Conservation (phyloP, 371 early-diverging fungal genomes). For the Encephalitozoon romaleae region DNA sequence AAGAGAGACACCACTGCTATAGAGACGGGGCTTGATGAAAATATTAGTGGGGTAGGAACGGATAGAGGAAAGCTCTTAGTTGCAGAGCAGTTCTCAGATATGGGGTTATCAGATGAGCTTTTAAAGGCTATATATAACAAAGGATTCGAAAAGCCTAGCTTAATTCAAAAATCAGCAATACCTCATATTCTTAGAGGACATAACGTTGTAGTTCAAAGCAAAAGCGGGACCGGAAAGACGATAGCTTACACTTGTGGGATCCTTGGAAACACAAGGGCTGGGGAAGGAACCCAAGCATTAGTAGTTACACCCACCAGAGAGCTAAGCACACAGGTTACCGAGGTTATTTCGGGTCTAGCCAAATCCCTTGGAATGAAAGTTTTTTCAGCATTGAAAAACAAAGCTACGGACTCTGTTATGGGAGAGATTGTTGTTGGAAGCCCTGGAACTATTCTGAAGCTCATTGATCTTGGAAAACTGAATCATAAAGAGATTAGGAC, state of each 20-base stretch:
- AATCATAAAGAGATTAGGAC: conserved; percentile 38
- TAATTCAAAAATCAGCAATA: conserved; percentile 57
- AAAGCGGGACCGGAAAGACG: conserved; percentile 90
- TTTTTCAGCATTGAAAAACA: conserved; percentile 65
- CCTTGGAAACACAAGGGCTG: conserved; percentile 29
- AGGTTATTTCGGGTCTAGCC: conserved; percentile 76
- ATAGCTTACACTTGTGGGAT: conserved; percentile 66
- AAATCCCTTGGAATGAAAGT: conserved; percentile 69
- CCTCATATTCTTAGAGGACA: conserved; percentile 43
- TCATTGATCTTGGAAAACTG: conserved; percentile 45
- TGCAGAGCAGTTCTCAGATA: conserved; percentile 24
- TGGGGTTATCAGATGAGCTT: conserved; percentile 42
- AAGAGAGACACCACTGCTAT: conserved; percentile 32
- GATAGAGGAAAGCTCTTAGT: conserved; percentile 21
- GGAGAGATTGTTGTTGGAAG: conserved; percentile 82
- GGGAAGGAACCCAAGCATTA: conserved; percentile 67
- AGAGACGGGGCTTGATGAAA: not conserved
- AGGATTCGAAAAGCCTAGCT: conserved; percentile 56
- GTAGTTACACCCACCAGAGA: conserved; percentile 91
- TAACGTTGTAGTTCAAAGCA: conserved; percentile 61
- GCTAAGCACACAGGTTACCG: conserved; percentile 82
- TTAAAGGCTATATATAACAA: conserved; percentile 47
- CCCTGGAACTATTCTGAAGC: conserved; percentile 75
- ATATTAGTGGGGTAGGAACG: not conserved
- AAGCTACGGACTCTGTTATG: conserved; percentile 63